phyloP scores from a whole-genome alignment of 2,329 filamentous ascomycete species.

The Cladosporium sp. region DNA sequence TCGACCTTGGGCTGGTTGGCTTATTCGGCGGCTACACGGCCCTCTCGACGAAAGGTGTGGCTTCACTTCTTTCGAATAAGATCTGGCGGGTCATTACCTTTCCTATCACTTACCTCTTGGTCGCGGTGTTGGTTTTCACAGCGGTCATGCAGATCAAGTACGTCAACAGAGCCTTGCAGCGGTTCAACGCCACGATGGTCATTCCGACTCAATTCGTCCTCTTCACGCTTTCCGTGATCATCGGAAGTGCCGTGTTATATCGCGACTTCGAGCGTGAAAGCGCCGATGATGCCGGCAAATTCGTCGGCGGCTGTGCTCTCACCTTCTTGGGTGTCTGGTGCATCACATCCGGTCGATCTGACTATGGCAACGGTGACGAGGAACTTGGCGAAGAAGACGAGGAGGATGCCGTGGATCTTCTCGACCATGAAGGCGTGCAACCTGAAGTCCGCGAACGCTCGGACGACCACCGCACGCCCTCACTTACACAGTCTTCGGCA shows the following conservation, averaged over 20 bases:
- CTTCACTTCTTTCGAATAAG: constrained; percentile 87
- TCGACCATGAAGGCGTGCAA: constrained; percentile 33
- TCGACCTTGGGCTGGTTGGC: constrained; percentile 88
- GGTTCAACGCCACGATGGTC: constrained; percentile 95
- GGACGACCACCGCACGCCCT: constrained; percentile 6
- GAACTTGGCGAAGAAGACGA: constrained; percentile 27
- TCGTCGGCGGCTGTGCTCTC: constrained; percentile 81
- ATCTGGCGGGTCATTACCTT: constrained; percentile 86
- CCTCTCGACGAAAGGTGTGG: constrained; percentile 91
- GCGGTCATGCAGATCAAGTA: constrained; percentile 97
- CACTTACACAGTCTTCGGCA: not conserved
- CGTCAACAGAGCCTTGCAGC: constrained; percentile 81
- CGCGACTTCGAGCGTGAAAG: constrained; percentile 88
- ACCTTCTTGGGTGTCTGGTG: constrained; percentile 97
- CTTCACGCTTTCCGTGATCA: constrained; percentile 91
- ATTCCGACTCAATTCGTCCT: constrained; percentile 97
- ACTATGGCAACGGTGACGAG: constrained; percentile 52
- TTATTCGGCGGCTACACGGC: constrained; percentile 98
- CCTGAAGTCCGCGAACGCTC: constrained; percentile 25
- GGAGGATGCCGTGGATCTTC: constrained; percentile 38
- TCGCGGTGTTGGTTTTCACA: constrained; percentile 72
- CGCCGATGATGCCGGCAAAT: constrained; percentile 69
- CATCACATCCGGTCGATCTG: constrained; percentile 78
- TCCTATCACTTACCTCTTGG: constrained; percentile 83
- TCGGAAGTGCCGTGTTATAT: constrained; percentile 89